phyloP scores from a whole-genome alignment of 805 yeast genomes.

The Saccharomycopsis fodiens region DNA sequence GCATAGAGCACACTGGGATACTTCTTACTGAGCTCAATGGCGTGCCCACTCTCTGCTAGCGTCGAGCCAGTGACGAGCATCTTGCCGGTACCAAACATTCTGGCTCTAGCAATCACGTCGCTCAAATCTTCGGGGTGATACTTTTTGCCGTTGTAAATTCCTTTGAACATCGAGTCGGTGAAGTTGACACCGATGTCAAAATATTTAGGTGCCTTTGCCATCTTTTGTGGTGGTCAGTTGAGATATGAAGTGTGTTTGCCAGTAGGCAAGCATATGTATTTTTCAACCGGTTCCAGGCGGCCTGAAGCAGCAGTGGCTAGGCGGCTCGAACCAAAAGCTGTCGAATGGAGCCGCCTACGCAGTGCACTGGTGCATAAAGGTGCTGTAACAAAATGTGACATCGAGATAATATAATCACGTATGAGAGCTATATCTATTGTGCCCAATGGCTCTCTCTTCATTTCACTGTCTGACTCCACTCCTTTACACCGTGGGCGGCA shows the following conservation, averaged over 20 bases:
- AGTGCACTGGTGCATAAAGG: no score
- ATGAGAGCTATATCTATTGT: not conserved
- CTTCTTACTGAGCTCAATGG: slow-evolving; percentile 45
- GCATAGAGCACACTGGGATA: slow-evolving; percentile 37
- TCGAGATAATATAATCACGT: not conserved
- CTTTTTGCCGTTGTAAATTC: slow-evolving; percentile 62
- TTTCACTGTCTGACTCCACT: no score
- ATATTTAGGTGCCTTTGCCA: slow-evolving; percentile 20
- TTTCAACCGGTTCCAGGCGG: no score
- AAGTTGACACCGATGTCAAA: slow-evolving; percentile 63
- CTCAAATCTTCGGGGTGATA: slow-evolving; percentile 63
- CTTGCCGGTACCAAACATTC: slow-evolving; percentile 51
- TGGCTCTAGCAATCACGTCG: slow-evolving; percentile 60
- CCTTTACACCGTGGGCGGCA: no score
- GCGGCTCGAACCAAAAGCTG: no score
- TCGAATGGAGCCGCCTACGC: no score
- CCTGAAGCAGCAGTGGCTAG: no score
- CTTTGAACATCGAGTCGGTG: slow-evolving; percentile 84
- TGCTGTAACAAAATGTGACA: no score
- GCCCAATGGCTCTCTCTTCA: no score
- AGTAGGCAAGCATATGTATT: no score
- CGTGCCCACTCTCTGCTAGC: slow-evolving; percentile 54
- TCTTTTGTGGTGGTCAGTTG: not conserved
- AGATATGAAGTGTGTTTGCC: no score
- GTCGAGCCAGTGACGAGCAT: slow-evolving; percentile 83